These are phyloP conservation scores for Chrysanthemum makinoi DNA, from an alignment of 129 eudicot genomes.

Conservation along the genomic window DNA sequence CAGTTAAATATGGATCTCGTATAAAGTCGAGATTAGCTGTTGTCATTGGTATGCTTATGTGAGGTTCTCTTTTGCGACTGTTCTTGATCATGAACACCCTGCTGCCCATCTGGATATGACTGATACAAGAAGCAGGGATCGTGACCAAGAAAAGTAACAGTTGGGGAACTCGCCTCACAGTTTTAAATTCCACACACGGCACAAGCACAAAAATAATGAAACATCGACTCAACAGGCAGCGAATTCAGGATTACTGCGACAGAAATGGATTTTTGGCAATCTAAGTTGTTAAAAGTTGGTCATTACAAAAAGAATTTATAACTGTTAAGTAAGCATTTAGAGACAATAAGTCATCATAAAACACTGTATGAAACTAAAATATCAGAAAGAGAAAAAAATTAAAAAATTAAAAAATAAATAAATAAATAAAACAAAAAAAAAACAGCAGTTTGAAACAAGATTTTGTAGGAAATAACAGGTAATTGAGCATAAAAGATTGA, in stretches of 20 bases:
- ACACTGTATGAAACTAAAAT: background rate
- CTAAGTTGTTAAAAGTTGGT: background rate
- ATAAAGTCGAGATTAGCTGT: background rate
- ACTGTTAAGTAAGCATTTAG: slow-evolving; percentile 1
- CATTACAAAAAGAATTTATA: background rate
- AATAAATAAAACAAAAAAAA: too few relatives aligned
- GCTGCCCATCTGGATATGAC: background rate
- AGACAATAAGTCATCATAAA: slow-evolving; percentile 11
- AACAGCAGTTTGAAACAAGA: background rate
- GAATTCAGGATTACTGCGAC: background rate
- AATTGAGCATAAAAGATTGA: slow-evolving; percentile 9
- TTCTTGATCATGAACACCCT: slow-evolving; percentile 1
- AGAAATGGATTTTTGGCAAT: background rate
- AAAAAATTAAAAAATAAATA: too few relatives aligned
- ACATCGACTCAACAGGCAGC: background rate
- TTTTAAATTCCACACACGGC: background rate
- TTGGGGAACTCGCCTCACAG: background rate
- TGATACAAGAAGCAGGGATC: background rate
- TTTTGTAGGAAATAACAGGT: slow-evolving; percentile 4
- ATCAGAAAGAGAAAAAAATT: too few relatives aligned
- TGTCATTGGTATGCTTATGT: background rate
- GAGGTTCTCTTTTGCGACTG: slow-evolving; percentile 3
- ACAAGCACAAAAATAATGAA: background rate
- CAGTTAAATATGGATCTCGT: background rate
- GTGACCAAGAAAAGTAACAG: slow-evolving; percentile 2